These are phyloP conservation scores for Tetramitus jugosus DNA, from an alignment of 208 protist genomes.

Conservation along the genomic window DNA sequence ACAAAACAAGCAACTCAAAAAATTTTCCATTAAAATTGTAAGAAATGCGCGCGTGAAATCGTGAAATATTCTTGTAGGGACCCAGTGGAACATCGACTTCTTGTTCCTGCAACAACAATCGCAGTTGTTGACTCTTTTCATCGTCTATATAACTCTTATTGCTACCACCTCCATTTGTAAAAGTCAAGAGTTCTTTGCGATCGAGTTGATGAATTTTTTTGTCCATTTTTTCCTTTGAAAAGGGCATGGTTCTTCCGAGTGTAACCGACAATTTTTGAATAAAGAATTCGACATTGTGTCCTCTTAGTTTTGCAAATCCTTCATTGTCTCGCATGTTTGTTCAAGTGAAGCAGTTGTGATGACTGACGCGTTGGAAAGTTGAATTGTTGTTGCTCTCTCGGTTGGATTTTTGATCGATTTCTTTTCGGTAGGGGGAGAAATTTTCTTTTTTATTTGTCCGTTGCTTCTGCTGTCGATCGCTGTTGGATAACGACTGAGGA, in stretches of 20 bases:
- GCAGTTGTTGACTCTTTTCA: background rate
- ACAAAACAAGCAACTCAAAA: background rate
- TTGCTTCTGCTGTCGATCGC: too few species aligned
- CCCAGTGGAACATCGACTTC: background rate
- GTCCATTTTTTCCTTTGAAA: background rate
- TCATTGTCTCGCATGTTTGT: too few species aligned
- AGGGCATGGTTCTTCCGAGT: background rate
- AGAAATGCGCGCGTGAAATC: background rate
- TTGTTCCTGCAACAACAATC: background rate
- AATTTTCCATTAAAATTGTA: background rate
- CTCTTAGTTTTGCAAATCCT: background rate
- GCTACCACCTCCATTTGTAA: background rate
- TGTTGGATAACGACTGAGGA: too few species aligned
- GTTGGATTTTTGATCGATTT: too few species aligned
- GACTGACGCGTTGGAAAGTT: too few species aligned
- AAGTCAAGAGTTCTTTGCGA: background rate
- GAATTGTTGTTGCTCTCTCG: too few species aligned
- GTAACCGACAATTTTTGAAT: background rate
- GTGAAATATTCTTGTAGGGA: background rate
- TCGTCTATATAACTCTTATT: background rate
- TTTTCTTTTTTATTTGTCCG: too few species aligned
- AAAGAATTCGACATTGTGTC: background rate
- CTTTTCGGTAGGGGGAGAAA: too few species aligned
- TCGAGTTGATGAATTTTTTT: background rate
- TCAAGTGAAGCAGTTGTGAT: too few species aligned